A percentile compares a stretch with the other conserved stretches of the same genome.
Evolutionary conservation across 208 protist genomes (phyloP).

Genomic region (Porcisia hertigi): DNA sequence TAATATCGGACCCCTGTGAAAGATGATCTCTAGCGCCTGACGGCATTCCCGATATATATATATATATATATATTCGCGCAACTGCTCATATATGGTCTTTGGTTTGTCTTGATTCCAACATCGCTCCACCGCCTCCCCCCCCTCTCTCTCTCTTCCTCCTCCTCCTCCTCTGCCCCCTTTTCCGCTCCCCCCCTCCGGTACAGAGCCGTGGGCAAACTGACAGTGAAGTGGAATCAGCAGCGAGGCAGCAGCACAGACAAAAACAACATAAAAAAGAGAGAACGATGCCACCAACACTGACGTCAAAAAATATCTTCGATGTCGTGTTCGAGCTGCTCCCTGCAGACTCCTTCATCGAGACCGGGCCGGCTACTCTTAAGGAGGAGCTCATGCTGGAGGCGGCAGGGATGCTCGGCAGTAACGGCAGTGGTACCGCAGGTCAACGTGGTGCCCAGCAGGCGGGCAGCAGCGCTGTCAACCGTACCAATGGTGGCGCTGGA

Average conservation of each 20-base stretch:
- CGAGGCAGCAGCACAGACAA: neutral
- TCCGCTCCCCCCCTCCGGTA: too few relatives aligned
- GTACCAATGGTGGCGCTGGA: constrained; percentile 4
- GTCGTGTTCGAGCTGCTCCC: constrained; percentile 69
- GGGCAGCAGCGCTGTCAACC: neutral
- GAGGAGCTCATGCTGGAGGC: constrained; percentile 59
- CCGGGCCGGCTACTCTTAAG: constrained; percentile 43
- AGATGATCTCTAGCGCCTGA: too few relatives aligned
- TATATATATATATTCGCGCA: too few relatives aligned
- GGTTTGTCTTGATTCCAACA: neutral
- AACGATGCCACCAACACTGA: constrained; percentile 44
- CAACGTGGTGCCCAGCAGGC: neutral
- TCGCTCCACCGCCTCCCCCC: neutral
- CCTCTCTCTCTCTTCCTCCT: neutral
- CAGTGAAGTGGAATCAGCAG: too few relatives aligned
- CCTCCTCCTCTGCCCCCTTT: too few relatives aligned
- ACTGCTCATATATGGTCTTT: too few relatives aligned
- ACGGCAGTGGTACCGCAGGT: neutral
- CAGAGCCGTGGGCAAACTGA: too few relatives aligned
- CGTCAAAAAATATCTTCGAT: constrained; percentile 76
- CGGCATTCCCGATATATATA: too few relatives aligned
- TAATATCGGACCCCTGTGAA: too few relatives aligned
- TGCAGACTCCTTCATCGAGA: constrained; percentile 57
- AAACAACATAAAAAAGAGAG: neutral
- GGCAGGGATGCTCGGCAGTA: constrained; percentile 10